Conservation (phyloP, 1,139 yeast species). For the Suhomyces chickasaworum region DNA sequence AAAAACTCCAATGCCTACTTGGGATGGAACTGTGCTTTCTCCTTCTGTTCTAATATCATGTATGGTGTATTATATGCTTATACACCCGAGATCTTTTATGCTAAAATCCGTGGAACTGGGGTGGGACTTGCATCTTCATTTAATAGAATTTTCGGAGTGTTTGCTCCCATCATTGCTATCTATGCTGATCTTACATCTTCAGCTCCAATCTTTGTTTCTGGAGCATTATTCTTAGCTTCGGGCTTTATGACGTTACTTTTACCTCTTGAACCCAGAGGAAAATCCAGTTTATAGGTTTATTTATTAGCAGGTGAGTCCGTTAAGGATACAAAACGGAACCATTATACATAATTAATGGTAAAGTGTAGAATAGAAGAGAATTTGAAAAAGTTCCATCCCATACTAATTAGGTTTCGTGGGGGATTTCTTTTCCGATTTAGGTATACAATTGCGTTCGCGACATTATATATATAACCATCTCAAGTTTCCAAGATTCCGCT, state of each 20-base stretch:
- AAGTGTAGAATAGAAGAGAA: no score
- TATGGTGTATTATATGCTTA: conserved; percentile 49
- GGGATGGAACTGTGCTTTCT: conserved; percentile 49
- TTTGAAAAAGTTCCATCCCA: no score
- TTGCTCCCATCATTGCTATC: conserved; percentile 48
- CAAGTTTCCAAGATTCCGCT: not conserved
- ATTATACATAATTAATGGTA: not conserved
- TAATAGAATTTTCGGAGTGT: conserved; percentile 45
- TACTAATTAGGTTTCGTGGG: no score
- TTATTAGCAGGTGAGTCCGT: not conserved
- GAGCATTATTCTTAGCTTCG: conserved; percentile 41
- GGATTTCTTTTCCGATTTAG: not conserved
- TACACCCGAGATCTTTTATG: conserved; percentile 47
- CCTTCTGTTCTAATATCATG: conserved; percentile 44
- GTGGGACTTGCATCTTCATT: conserved; percentile 47
- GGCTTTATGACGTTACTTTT: conserved; percentile 38
- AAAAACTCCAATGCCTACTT: conserved; percentile 39
- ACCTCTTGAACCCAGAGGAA: conserved; percentile 43
- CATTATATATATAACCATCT: not conserved
- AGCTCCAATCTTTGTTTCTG: conserved; percentile 48
- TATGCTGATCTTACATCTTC: conserved; percentile 45
- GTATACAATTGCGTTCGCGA: conserved; percentile 1
- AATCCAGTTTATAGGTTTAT: conserved; percentile 14
- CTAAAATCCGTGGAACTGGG: conserved; percentile 46
- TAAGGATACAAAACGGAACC: not conserved